A percentile compares a stretch with the other conserved stretches of the same genome.
Evolutionary conservation across 2,329 filamentous ascomycete genomes (phyloP).

Genomic region (Penicillium sp.): DNA sequence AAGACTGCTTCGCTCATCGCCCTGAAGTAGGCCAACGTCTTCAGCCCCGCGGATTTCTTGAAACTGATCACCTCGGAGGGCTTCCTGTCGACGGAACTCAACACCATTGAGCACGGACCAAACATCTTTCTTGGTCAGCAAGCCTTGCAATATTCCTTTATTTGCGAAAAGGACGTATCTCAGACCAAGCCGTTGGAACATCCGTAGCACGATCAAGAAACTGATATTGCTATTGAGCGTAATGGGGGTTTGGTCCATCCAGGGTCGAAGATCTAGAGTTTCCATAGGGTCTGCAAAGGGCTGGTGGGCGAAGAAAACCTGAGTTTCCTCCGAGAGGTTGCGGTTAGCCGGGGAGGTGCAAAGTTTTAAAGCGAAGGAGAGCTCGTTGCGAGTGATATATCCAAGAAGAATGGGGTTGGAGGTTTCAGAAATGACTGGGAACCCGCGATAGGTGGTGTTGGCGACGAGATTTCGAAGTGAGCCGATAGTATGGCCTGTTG

Average conservation of each 20-base stretch:
- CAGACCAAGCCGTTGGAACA: conserved; percentile 93
- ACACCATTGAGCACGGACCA: conserved; percentile 89
- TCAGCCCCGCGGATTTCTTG: conserved; percentile 36
- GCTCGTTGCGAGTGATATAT: conserved; percentile 90
- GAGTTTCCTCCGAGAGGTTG: conserved; percentile 69
- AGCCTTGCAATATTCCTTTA: conserved; percentile 75
- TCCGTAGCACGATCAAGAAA: conserved; percentile 82
- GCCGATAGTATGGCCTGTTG: conserved; percentile 83
- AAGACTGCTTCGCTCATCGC: conserved; percentile 38
- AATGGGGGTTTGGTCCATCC: conserved; percentile 99
- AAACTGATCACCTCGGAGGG: conserved; percentile 34
- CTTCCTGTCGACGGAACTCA: conserved; percentile 54
- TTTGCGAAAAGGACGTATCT: conserved; percentile 88
- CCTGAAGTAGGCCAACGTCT: conserved; percentile 44
- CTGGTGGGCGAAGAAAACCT: conserved; percentile 83
- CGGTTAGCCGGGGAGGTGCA: conserved; percentile 53
- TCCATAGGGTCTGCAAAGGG: conserved; percentile 75
- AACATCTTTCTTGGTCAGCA: conserved; percentile 96
- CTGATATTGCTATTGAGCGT: conserved; percentile 77
- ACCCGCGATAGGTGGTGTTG: conserved; percentile 80
- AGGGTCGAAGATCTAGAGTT: conserved; percentile 85
- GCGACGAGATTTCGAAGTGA: conserved; percentile 72
- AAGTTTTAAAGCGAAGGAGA: conserved; percentile 75
- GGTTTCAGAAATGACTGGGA: conserved; percentile 82
- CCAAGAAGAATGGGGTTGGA: conserved; percentile 80